Conservation (phyloP, 805 yeast species). For the Yarrowia sp. region DNA sequence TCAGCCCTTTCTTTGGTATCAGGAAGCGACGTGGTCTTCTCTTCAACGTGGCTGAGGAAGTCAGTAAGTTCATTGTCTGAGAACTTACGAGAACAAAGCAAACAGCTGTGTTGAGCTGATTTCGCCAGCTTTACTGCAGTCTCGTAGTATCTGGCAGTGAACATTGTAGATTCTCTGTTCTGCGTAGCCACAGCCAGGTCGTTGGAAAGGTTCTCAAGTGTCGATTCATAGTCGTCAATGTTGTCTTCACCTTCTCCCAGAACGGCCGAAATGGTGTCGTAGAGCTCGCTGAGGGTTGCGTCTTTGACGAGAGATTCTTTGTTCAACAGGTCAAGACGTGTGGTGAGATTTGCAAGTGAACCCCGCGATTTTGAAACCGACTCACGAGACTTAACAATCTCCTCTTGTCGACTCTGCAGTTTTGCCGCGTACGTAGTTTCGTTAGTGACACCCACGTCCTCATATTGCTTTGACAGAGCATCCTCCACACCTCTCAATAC, state of each 20-base stretch:
- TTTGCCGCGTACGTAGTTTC: background rate
- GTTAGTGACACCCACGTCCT: background rate
- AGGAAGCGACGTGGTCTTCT: constrained; percentile 38
- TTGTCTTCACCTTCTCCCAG: constrained; percentile 20
- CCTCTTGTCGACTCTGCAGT: background rate
- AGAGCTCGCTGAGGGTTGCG: background rate
- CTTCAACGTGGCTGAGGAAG: constrained; percentile 32
- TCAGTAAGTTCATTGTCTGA: constrained; percentile 34
- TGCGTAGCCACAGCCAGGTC: constrained; percentile 56
- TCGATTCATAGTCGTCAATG: constrained; percentile 30
- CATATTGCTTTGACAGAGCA: background rate
- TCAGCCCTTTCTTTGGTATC: constrained; percentile 39
- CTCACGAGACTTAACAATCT: background rate
- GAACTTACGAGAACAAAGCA: constrained; percentile 69
- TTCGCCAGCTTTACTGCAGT: constrained; percentile 66
- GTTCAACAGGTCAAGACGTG: background rate
- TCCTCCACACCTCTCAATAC: background rate
- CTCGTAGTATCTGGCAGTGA: constrained; percentile 64
- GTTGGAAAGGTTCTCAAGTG: constrained; percentile 50
- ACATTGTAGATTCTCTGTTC: constrained; percentile 62
- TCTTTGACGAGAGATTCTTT: background rate
- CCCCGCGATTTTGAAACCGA: background rate
- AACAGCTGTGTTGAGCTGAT: constrained; percentile 52
- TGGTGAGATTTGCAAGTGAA: background rate
- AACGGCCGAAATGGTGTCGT: background rate